Percentiles rank a stretch among this genome's conserved stretches.
Evolutionary conservation across 176 grass and related monocot species (phyloP).

Genomic region (Phoenix dactylifera): DNA sequence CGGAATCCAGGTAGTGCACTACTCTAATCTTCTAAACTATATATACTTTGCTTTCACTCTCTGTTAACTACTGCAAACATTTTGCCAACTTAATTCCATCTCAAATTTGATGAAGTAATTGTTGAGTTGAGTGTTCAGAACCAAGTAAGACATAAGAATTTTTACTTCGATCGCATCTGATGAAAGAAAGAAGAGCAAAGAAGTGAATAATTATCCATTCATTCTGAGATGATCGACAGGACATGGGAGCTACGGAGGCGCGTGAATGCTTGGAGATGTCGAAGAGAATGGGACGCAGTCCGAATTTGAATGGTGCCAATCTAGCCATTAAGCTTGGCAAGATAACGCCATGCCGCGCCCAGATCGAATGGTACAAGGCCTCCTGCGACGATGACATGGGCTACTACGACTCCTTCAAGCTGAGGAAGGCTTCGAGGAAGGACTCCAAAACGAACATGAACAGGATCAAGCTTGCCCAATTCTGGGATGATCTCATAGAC

Average conservation of each 20-base stretch:
- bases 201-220: too few relatives aligned
- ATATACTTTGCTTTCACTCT: too few relatives aligned
- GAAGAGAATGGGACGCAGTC: constrained; percentile 34
- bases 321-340: constrained; percentile 57
- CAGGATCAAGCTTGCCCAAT: constrained; percentile 62
- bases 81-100: too few relatives aligned
- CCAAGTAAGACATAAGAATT: too few relatives aligned
- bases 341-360: constrained; percentile 65
- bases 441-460: constrained; percentile 40
- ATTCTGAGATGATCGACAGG: constrained; percentile 21
- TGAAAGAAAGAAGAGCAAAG: too few relatives aligned
- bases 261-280: constrained; percentile 62
- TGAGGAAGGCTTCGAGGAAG: constrained; percentile 35
- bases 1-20: constrained; percentile 24
- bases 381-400: constrained; percentile 56
- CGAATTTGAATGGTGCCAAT: constrained; percentile 54
- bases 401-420: constrained; percentile 92
- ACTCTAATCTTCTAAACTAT: background rate
- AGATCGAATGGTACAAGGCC: constrained; percentile 95
- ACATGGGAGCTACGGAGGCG: constrained; percentile 34
- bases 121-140: too few relatives aligned
- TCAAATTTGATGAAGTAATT: too few relatives aligned
- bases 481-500: constrained; percentile 73
- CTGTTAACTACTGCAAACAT: too few relatives aligned
- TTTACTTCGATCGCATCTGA: too few relatives aligned